Percentiles rank a stretch among this genome's conserved stretches.
phyloP scores from a whole-genome alignment of 768 basidiomycete genomes.

The Mrakia gelida region DNA sequence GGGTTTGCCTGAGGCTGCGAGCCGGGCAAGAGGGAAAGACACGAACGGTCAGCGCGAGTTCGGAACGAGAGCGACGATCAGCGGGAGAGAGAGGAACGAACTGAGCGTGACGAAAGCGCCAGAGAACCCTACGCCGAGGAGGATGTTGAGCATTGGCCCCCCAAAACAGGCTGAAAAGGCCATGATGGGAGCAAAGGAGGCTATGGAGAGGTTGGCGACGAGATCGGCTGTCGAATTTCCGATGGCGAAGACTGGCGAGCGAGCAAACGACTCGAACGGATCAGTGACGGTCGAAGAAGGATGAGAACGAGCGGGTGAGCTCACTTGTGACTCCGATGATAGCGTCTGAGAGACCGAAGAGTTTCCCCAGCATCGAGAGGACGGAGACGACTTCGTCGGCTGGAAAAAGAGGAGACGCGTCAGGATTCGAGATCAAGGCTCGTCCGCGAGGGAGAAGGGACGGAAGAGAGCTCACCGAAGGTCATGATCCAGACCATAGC shows the following conservation, averaged over 20 bases:
- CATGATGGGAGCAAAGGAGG: slow-evolving; percentile 89
- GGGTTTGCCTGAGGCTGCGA: slow-evolving; percentile 52
- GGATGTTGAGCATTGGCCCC: slow-evolving; percentile 45
- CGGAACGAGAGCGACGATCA: not conserved
- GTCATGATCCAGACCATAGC: slow-evolving; percentile 95
- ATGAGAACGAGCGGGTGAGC: too few relatives aligned
- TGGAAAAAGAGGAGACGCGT: not conserved
- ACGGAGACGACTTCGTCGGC: slow-evolving; percentile 30
- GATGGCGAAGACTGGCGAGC: slow-evolving; percentile 61
- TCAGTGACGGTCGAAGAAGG: too few relatives aligned
- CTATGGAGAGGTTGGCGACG: slow-evolving; percentile 94
- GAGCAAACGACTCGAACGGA: too few relatives aligned
- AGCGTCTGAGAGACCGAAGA: slow-evolving; percentile 93
- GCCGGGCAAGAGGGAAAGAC: not conserved
- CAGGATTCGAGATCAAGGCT: not conserved
- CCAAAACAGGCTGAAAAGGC: slow-evolving; percentile 94
- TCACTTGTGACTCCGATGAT: slow-evolving; percentile 55
- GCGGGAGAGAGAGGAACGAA: not conserved
- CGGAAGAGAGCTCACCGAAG: slow-evolving; percentile 56
- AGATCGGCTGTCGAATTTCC: slow-evolving; percentile 95
- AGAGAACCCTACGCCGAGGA: slow-evolving; percentile 76
- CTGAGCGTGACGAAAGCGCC: slow-evolving; percentile 74
- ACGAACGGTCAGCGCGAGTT: not conserved
- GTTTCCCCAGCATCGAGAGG: slow-evolving; percentile 64
- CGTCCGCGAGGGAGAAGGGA: not conserved